Evolutionary conservation across 1,139 yeast species (phyloP).

Genomic region (Fermentozyma sake): DNA sequence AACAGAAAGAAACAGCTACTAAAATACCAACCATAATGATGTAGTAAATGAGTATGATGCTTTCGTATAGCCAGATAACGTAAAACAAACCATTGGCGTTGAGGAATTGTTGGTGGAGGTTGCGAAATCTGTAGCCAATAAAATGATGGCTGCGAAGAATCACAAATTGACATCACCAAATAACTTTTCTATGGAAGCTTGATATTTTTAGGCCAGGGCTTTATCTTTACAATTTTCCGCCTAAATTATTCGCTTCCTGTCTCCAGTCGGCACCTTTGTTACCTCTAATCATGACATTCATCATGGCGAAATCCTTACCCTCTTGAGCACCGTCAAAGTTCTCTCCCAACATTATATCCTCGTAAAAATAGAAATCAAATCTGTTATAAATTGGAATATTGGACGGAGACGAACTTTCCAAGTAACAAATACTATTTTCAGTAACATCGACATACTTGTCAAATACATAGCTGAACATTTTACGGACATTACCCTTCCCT

Average conservation of each 20-base stretch:
- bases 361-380: constrained; percentile 51
- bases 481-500: constrained; percentile 65
- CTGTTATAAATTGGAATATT: constrained; percentile 57
- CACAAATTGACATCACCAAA: too few species aligned
- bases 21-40: too few species aligned
- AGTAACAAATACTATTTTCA: constrained; percentile 41
- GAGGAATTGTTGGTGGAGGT: not conserved
- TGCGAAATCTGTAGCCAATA: not conserved
- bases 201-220: too few species aligned
- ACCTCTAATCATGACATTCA: constrained; percentile 58
- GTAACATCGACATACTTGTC: constrained; percentile 44
- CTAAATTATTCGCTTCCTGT: constrained; percentile 13
- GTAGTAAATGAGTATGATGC: too few species aligned
- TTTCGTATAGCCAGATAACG: too few species aligned
- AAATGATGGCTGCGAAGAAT: too few species aligned
- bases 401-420: constrained; percentile 52
- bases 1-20: too few species aligned
- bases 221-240: constrained; percentile 3
- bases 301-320: constrained; percentile 47
- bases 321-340: constrained; percentile 27
- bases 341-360: constrained; percentile 48
- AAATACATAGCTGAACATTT: constrained; percentile 54
- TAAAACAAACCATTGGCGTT: too few species aligned
- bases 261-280: constrained; percentile 39
- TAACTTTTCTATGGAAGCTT: too few species aligned